phyloP scores from a whole-genome alignment of 805 yeast species.

The Ogataea glucozyma region DNA sequence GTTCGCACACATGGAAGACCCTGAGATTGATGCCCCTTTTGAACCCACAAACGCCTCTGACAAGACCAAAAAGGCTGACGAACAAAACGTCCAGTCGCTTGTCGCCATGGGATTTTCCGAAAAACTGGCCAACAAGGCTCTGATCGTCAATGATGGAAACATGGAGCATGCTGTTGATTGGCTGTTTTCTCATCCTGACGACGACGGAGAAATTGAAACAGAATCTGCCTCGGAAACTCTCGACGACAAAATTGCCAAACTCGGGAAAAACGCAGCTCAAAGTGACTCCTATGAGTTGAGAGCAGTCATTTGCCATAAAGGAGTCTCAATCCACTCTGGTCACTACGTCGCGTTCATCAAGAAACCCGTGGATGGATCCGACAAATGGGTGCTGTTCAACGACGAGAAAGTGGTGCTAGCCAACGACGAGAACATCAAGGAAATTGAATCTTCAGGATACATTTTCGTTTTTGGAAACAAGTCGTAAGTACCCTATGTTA shows the following conservation, averaged over 20 bases:
- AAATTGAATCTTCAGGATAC: conserved; percentile 49
- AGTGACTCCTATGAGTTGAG: conserved; percentile 45
- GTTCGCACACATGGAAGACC: conserved; percentile 84
- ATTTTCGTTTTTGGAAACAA: conserved; percentile 42
- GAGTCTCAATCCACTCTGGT: conserved; percentile 86
- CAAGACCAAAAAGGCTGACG: conserved; percentile 27
- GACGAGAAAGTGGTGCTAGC: conserved; percentile 83
- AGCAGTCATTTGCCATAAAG: conserved; percentile 85
- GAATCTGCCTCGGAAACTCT: too few species aligned
- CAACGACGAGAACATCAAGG: conserved; percentile 43
- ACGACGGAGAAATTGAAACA: conserved; percentile 71
- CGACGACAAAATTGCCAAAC: conserved; percentile 13
- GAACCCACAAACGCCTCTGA: conserved; percentile 19
- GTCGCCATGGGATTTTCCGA: conserved; percentile 76
- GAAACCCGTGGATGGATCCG: conserved; percentile 41
- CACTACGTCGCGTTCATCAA: conserved; percentile 82
- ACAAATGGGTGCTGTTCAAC: conserved; percentile 76
- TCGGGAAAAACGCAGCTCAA: conserved; percentile 9
- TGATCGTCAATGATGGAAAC: conserved; percentile 57
- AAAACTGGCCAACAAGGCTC: conserved; percentile 70
- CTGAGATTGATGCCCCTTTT: conserved; percentile 69
- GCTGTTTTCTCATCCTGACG: conserved; percentile 83
- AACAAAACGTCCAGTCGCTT: conserved; percentile 48
- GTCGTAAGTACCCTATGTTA: conserved; percentile 7
- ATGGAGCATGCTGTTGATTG: conserved; percentile 84